Evolutionary conservation across 192 early-diverging fungal species (phyloP).

Genomic region (Ambispora gerdemannii): DNA sequence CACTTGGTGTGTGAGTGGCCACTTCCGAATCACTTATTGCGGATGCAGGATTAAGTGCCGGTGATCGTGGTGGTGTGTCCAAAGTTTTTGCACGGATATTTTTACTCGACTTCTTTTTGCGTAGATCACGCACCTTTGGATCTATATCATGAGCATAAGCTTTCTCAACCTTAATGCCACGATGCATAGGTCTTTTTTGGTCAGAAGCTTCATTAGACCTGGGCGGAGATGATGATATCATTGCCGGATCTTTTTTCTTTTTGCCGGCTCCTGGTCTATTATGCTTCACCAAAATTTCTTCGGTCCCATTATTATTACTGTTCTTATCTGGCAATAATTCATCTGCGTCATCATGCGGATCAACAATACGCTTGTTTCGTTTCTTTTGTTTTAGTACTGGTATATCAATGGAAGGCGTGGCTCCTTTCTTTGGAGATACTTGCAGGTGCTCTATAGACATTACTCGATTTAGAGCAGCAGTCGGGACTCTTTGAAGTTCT

Average conservation of each 20-base stretch:
- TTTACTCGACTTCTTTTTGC: slow-evolving; percentile 9
- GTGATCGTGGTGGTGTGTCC: slow-evolving; percentile 17
- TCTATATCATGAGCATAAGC: slow-evolving; percentile 21
- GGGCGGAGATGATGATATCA: slow-evolving; percentile 12
- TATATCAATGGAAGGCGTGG: background rate
- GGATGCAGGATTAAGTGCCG: slow-evolving; percentile 21
- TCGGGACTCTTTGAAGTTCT: slow-evolving; percentile 30
- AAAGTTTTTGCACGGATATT: background rate
- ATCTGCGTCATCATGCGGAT: slow-evolving; percentile 16
- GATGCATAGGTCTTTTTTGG: slow-evolving; percentile 8
- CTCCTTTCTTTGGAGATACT: slow-evolving; percentile 19
- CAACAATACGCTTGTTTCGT: slow-evolving; percentile 34
- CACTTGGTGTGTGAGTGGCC: background rate
- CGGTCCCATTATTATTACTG: slow-evolving; percentile 28
- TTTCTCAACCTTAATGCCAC: slow-evolving; percentile 7
- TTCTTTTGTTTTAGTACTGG: slow-evolving; percentile 24
- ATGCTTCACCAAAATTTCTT: slow-evolving; percentile 17
- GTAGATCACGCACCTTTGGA: slow-evolving; percentile 25
- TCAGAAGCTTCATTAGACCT: slow-evolving; percentile 23
- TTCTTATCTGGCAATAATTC: slow-evolving; percentile 21
- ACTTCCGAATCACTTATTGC: slow-evolving; percentile 24
- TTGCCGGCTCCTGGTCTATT: background rate
- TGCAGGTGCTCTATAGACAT: slow-evolving; percentile 17
- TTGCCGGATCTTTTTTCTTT: slow-evolving; percentile 17
- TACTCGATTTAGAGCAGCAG: slow-evolving; percentile 35